A percentile compares a stretch with the other conserved stretches of the same genome.
Evolutionary conservation across 768 basidiomycete genomes (phyloP).

Genomic region (Naganishia randhawae): DNA sequence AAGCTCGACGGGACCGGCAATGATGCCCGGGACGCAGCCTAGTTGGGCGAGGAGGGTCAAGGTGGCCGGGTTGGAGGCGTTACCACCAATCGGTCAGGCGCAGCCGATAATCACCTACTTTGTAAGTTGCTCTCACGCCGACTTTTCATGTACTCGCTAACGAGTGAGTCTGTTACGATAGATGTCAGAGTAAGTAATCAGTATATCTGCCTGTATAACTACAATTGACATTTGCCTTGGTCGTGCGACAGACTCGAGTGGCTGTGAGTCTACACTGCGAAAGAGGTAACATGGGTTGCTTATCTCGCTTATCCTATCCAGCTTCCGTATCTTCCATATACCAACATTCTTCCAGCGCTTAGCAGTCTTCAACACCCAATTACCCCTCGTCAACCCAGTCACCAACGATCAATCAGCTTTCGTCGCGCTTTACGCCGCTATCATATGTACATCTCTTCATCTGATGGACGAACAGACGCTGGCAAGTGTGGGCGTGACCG

Average conservation of each 20-base stretch:
- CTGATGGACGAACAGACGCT: slow-evolving; percentile 21
- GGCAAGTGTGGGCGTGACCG: slow-evolving; percentile 3
- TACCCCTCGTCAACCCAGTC: slow-evolving; percentile 11
- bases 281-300: neutral
- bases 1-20: neutral
- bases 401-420: slow-evolving; percentile 20
- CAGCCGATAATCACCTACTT: slow-evolving; percentile 16
- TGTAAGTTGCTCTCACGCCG: neutral
- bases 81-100: slow-evolving; percentile 17
- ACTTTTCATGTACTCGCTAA: neutral
- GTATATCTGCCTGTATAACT: neutral
- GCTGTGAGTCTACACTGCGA: slow-evolving; percentile 14
- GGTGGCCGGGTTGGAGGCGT: neutral
- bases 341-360: slow-evolving; percentile 22
- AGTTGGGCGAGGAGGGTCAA: neutral
- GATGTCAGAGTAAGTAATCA: slow-evolving; percentile 11
- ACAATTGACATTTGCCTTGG: neutral
- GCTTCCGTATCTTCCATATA: slow-evolving; percentile 20
- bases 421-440: slow-evolving; percentile 20
- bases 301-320: neutral
- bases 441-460: slow-evolving; percentile 15
- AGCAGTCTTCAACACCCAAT: neutral
- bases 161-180: neutral
- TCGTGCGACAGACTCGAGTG: slow-evolving; percentile 16
- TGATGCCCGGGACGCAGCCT: neutral